Evolutionary conservation across 2,329 filamentous ascomycete species (phyloP).

Genomic region (Colletotrichum salicis): DNA sequence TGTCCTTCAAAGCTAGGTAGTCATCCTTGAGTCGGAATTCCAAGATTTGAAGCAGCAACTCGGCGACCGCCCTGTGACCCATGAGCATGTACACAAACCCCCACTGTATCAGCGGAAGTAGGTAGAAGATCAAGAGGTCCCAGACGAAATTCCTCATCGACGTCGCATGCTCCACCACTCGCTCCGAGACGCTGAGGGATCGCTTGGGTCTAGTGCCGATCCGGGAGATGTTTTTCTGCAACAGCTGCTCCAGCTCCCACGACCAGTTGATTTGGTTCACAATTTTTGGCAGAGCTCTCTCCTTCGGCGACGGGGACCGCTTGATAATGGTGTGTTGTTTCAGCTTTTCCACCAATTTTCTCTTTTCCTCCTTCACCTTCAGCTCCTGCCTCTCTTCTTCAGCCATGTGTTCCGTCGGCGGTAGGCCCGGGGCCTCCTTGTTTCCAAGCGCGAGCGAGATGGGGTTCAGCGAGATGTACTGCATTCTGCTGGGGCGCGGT

Average conservation of each 20-base stretch:
- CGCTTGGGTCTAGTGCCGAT: constrained; percentile 85
- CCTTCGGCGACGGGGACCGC: constrained; percentile 81
- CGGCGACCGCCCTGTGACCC: constrained; percentile 81
- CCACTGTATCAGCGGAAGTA: constrained; percentile 79
- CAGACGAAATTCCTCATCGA: constrained; percentile 84
- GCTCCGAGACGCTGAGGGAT: constrained; percentile 90
- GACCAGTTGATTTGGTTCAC: constrained; percentile 97
- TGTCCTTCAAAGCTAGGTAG: constrained; percentile 88
- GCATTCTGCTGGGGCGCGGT: constrained; percentile 88
- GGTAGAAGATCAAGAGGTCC: constrained; percentile 77
- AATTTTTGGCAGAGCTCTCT: constrained; percentile 81
- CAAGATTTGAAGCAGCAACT: constrained; percentile 79
- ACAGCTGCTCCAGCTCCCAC: constrained; percentile 83
- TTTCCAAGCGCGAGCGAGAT: constrained; percentile 88
- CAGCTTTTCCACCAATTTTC: constrained; percentile 83
- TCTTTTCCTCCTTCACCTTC: constrained; percentile 67
- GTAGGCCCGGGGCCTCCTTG: constrained; percentile 59
- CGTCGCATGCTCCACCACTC: constrained; percentile 91
- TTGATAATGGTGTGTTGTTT: constrained; percentile 87
- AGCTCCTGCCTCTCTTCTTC: constrained; percentile 76
- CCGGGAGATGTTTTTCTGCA: constrained; percentile 90
- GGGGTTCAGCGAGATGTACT: constrained; percentile 91
- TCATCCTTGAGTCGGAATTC: constrained; percentile 86
- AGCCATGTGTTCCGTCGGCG: constrained; percentile 65
- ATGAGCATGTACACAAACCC: constrained; percentile 83